A percentile compares a stretch with the other conserved stretches of the same genome.
Conservation (phyloP, 2,329 filamentous ascomycete genomes). For the Metarhizium sp. region DNA sequence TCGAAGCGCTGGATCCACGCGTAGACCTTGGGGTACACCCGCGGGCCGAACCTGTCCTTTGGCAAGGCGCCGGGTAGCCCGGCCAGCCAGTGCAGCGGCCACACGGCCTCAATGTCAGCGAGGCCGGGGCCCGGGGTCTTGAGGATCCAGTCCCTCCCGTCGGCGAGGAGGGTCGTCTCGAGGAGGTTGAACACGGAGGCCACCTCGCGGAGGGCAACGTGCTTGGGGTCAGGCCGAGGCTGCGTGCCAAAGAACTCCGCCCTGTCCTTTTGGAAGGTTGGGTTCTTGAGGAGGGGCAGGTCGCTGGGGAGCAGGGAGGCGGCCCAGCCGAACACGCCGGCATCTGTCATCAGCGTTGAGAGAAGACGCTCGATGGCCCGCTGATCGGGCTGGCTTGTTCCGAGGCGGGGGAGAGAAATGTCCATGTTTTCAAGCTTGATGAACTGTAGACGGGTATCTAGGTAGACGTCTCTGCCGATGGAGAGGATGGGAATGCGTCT, state of each 20-base stretch:
- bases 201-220: slow-evolving; percentile 48
- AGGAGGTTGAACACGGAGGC: slow-evolving; percentile 45
- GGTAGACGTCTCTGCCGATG: slow-evolving; percentile 58
- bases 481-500: slow-evolving; percentile 60
- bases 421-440: slow-evolving; percentile 50
- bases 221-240: slow-evolving; percentile 24
- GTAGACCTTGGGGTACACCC: slow-evolving; percentile 49
- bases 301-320: slow-evolving; percentile 47
- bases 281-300: slow-evolving; percentile 44
- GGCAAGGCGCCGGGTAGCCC: slow-evolving; percentile 47
- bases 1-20: slow-evolving; percentile 58
- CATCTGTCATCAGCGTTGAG: slow-evolving; percentile 45
- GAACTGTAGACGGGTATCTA: slow-evolving; percentile 61
- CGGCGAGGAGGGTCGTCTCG: slow-evolving; percentile 52
- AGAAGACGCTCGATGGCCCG: slow-evolving; percentile 45
- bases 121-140: slow-evolving; percentile 41
- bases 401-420: slow-evolving; percentile 30
- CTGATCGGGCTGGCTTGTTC: slow-evolving; percentile 27
- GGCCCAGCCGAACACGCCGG: slow-evolving; percentile 44
- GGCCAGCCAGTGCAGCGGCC: slow-evolving; percentile 58
- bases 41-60: slow-evolving; percentile 37
- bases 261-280: slow-evolving; percentile 50
- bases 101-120: slow-evolving; percentile 61
- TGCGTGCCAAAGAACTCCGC: slow-evolving; percentile 25
- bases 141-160: slow-evolving; percentile 58